Conservation (phyloP, 2,329 filamentous ascomycete species). For the Gyromitra esculenta region DNA sequence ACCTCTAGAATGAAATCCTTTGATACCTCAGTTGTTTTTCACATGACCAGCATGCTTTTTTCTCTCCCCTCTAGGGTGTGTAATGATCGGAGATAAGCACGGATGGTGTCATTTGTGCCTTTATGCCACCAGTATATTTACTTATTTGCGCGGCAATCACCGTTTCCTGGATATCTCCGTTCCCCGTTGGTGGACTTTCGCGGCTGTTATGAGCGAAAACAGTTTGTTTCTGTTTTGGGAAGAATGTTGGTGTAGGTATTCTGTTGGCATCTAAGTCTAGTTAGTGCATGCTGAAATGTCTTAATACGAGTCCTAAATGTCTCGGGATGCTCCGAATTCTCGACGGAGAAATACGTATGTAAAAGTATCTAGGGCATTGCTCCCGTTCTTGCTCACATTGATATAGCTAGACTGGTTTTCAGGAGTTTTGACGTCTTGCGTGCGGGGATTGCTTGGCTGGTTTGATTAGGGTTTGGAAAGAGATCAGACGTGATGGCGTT, state of each 20-base stretch:
- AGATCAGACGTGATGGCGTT: not conserved
- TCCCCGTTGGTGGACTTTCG: not conserved
- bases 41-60: not conserved
- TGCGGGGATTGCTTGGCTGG: not conserved
- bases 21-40: constrained; percentile 8
- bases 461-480: not conserved
- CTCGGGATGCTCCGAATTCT: not conserved
- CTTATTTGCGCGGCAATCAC: not conserved
- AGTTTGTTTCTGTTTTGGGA: not conserved
- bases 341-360: not conserved
- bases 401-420: not conserved
- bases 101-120: too few species aligned
- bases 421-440: not conserved
- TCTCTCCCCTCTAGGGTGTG: too few species aligned
- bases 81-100: too few species aligned
- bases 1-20: constrained; percentile 26
- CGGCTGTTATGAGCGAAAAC: not conserved
- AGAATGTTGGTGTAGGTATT: not conserved
- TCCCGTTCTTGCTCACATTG: not conserved
- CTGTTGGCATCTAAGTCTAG: not conserved
- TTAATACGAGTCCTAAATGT: not conserved
- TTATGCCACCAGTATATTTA: not conserved
- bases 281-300: not conserved
- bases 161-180: not conserved
- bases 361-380: not conserved